A percentile compares a stretch with the other conserved stretches of the same genome.
phyloP scores from a whole-genome alignment of 305 asterid species.

The Nicotiana rustica region DNA sequence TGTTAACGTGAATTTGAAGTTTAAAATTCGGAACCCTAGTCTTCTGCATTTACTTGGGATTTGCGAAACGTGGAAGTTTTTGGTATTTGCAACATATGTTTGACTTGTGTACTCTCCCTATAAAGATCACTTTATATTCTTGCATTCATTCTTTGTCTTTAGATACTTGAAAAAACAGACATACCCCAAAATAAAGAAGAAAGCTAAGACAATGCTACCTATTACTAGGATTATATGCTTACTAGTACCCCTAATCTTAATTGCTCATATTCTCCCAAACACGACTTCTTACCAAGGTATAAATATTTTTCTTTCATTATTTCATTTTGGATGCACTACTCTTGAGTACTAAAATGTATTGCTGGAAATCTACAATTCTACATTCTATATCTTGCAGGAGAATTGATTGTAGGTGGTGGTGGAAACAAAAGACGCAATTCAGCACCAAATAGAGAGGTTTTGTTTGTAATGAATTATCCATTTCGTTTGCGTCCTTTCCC shows the following conservation, averaged over 20 bases:
- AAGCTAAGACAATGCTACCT: conserved; percentile 24
- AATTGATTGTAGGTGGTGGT: conserved; percentile 8
- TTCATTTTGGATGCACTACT: background rate
- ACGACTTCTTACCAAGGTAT: conserved; percentile 31
- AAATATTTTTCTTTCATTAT: background rate
- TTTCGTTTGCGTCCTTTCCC: background rate
- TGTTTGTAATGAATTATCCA: background rate
- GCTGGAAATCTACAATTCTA: background rate
- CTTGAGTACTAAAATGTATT: background rate
- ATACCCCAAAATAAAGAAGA: conserved; percentile 36
- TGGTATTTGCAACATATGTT: conserved; percentile 49
- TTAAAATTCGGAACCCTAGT: conserved; percentile 45
- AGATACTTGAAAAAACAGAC: conserved; percentile 37
- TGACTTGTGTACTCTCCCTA: conserved; percentile 60
- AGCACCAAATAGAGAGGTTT: conserved; percentile 2
- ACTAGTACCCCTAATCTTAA: conserved; percentile 11
- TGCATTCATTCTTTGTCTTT: conserved; percentile 44
- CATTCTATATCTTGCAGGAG: background rate
- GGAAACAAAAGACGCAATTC: background rate
- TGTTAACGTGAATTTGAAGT: conserved; percentile 48
- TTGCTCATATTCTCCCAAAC: conserved; percentile 16
- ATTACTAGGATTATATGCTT: background rate
- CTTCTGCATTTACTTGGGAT: conserved; percentile 54
- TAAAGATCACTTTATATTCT: conserved; percentile 49
- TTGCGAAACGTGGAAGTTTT: conserved; percentile 38